These are phyloP conservation scores for Ceratonia siliqua DNA, from an alignment of 306 rosid genomes.

Conservation along the genomic window DNA sequence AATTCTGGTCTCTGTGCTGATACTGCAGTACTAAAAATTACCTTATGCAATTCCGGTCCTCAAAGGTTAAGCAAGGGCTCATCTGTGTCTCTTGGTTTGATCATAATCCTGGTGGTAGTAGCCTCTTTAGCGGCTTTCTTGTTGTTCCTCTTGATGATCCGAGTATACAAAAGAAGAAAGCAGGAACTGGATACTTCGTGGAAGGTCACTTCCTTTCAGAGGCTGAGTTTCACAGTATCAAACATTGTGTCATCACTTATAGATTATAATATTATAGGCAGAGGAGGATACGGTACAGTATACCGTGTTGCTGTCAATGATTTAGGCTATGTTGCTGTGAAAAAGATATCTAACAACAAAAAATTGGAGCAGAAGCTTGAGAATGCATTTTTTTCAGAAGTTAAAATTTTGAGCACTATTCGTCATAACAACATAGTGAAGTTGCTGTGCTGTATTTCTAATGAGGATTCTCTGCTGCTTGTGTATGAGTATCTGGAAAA, in stretches of 20 bases:
- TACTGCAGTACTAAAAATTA: constrained; percentile 32
- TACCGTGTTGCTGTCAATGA: constrained; percentile 53
- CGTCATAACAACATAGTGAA: constrained; percentile 82
- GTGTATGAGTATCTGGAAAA: constrained; percentile 74
- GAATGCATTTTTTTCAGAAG: constrained; percentile 73
- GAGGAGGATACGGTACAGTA: constrained; percentile 82
- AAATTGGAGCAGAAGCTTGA: constrained; percentile 63
- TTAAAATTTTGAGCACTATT: constrained; percentile 64
- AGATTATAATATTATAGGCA: constrained; percentile 59
- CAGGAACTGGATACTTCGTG: constrained; percentile 41
- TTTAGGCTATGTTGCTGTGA: constrained; percentile 63
- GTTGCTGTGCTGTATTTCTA: constrained; percentile 64
- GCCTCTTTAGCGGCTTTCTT: constrained; percentile 31
- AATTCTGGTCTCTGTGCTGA: constrained; percentile 65
- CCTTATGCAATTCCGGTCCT: constrained; percentile 26
- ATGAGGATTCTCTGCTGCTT: constrained; percentile 61
- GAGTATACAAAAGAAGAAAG: constrained; percentile 40
- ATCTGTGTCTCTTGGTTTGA: constrained; percentile 47
- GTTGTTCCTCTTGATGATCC: constrained; percentile 27
- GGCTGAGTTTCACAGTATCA: constrained; percentile 54
- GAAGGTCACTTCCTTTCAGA: constrained; percentile 74
- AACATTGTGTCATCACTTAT: constrained; percentile 52
- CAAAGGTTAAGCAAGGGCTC: constrained; percentile 41
- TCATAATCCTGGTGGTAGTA: constrained; percentile 38
- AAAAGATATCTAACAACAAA: constrained; percentile 54